Conservation (phyloP, 116 monocot species). For the Dioscorea cayenensis region DNA sequence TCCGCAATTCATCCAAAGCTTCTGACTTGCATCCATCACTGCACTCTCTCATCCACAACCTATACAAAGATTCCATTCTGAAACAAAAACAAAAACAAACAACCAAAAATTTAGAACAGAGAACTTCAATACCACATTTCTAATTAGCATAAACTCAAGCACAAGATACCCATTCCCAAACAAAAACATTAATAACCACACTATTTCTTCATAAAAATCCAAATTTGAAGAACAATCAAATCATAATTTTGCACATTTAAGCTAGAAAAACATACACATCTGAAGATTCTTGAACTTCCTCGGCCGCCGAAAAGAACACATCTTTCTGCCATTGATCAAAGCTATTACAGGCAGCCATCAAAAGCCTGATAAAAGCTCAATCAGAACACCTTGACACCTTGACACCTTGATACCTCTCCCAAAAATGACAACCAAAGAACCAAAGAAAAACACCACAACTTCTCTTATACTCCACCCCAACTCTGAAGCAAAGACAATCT, state of each 20-base stretch:
- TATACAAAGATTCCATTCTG: constrained; percentile 67
- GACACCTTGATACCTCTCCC: neutral
- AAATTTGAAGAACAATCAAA: neutral
- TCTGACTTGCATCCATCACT: constrained; percentile 22
- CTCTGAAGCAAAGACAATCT: neutral
- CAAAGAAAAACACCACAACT: neutral
- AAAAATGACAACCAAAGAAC: neutral
- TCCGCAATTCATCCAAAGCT: constrained; percentile 19
- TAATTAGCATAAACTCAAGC: constrained; percentile 2
- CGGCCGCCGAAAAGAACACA: constrained; percentile 59
- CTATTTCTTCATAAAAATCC: neutral
- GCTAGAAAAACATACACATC: constrained; percentile 27
- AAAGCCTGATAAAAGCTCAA: neutral
- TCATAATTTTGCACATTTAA: neutral
- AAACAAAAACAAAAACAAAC: neutral
- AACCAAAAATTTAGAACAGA: too few species aligned
- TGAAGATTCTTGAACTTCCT: constrained; percentile 58
- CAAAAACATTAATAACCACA: neutral
- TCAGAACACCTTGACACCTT: neutral
- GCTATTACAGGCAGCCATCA: constrained; percentile 24
- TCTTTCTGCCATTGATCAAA: constrained; percentile 69
- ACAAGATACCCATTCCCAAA: neutral
- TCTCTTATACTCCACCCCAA: neutral
- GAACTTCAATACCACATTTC: neutral
- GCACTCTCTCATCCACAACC: constrained; percentile 43